Evolutionary conservation across 1,284 basidiomycete genomes (phyloP), one percentile per base, ranked within the genome.

Genomic region (Trametes pubescens): DNA sequence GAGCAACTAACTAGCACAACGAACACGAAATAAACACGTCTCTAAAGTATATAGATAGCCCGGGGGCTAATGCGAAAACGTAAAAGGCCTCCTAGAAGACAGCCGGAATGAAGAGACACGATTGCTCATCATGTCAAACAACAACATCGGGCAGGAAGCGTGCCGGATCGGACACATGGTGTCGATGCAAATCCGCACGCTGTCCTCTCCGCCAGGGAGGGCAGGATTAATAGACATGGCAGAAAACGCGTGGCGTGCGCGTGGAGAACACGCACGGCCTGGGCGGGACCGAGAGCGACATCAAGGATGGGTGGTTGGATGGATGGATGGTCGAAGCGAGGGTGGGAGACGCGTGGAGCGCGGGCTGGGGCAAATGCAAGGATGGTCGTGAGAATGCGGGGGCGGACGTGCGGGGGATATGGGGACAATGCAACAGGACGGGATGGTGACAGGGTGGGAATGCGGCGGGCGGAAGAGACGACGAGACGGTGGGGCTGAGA

Each of bases 1-100:
- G 61, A 68, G 67, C 64, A 65, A 56, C 66, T 57, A 65, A 58
- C 61, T 59, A 55, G 37, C n/a, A 38, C 35, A 24, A 14, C 34
- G 37, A 53, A 53, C 13, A 40, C 11, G 51, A 48, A 60, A 68
- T 68, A 70, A 61, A 66, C 53, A 61, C 66, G 66, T 58, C 51
- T 63, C 65, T 68, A 68, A 61, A 59, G 59, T 62, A 66, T 46
- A 57, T 57, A 51, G 56, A 51, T 65, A 61, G 43, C 22, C 22
- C 21, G 21, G 29, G 18, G 21, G 32, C 29, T 16, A 14, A 47
- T 49, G 51, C 48, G 56, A 40, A 58, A 49, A 52, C 21, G 57
- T 21, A 43, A 63, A 65, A 57, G n/a, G 18, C 22, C 34, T 26
- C 24, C 22, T 38, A 40, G 35, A 11, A 40, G 38, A 10, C n/a